These are phyloP conservation scores for Poa annua DNA, from an alignment of 176 grass and related monocot species.

Conservation along the genomic window DNA sequence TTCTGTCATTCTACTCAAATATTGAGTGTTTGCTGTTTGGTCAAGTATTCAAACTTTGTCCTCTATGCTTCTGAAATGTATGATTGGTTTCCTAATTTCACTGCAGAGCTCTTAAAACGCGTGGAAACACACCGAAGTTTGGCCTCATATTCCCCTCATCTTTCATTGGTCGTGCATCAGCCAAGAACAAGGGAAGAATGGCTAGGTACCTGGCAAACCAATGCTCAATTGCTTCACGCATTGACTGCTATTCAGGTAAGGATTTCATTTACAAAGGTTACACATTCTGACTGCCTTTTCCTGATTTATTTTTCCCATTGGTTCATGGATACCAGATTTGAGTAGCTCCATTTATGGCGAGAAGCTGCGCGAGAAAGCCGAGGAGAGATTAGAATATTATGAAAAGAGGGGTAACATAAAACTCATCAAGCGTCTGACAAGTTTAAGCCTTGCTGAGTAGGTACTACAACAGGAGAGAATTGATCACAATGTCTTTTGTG, in stretches of 20 bases:
- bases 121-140: slow-evolving; percentile 92
- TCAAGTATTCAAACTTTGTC: not conserved
- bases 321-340: slow-evolving; percentile 49
- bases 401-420: slow-evolving; percentile 56
- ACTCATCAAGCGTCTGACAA: no score
- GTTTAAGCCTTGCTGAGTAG: no score
- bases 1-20: not conserved
- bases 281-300: slow-evolving; percentile 12
- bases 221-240: slow-evolving; percentile 89
- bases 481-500: not conserved
- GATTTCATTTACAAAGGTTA: not conserved
- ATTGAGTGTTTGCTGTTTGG: not conserved
- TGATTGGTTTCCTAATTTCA: not conserved
- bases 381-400: slow-evolving; percentile 90
- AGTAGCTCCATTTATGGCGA: slow-evolving; percentile 72
- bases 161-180: slow-evolving; percentile 89
- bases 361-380: slow-evolving; percentile 84
- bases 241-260: slow-evolving; percentile 89
- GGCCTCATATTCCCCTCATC: slow-evolving; percentile 98
- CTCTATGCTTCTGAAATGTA: not conserved
- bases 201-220: slow-evolving; percentile 93
- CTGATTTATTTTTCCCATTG: slow-evolving; percentile 6
- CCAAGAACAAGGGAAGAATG: slow-evolving; percentile 89
- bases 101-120: slow-evolving; percentile 77
- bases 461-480: no score